phyloP scores from a whole-genome alignment of 345 rosid species.

The Laguncularia racemosa region DNA sequence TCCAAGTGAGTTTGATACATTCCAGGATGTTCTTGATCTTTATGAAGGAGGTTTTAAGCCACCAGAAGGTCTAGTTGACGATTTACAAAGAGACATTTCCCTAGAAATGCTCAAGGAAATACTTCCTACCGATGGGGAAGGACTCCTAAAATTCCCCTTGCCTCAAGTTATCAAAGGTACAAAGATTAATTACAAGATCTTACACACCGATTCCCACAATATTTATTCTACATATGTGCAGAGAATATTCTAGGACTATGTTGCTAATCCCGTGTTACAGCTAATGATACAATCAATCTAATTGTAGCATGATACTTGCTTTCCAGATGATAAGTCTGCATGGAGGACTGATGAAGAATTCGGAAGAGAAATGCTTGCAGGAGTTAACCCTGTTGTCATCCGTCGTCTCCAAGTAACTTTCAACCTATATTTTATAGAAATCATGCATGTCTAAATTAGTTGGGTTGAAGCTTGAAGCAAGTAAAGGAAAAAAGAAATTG shows the following conservation, averaged over 20 bases:
- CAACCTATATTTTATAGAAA: background rate
- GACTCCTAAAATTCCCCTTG: slow-evolving; percentile 23
- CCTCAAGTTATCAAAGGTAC: slow-evolving; percentile 36
- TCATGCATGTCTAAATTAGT: too few species aligned
- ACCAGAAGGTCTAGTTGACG: slow-evolving; percentile 14
- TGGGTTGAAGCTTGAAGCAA: too few species aligned
- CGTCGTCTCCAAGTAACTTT: slow-evolving; percentile 20
- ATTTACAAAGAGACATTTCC: slow-evolving; percentile 21
- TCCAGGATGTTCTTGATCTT: slow-evolving; percentile 24
- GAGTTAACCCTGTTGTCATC: slow-evolving; percentile 28
- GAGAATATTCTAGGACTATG: background rate
- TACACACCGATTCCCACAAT: too few species aligned
- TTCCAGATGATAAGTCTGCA: slow-evolving; percentile 23
- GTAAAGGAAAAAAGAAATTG: too few species aligned
- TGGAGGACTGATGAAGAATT: slow-evolving; percentile 45
- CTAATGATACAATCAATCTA: too few species aligned
- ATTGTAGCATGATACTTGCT: too few species aligned
- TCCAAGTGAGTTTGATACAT: slow-evolving; percentile 35
- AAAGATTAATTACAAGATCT: too few species aligned
- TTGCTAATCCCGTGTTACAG: background rate
- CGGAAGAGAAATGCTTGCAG: slow-evolving; percentile 33
- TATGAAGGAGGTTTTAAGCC: slow-evolving; percentile 31
- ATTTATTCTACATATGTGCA: background rate
- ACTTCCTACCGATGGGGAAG: slow-evolving; percentile 26
- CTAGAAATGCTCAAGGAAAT: slow-evolving; percentile 29